Percentiles rank a stretch among this genome's conserved stretches.
phyloP scores from a whole-genome alignment of 1,284 basidiomycete species.

The Ustilago hordei region DNA sequence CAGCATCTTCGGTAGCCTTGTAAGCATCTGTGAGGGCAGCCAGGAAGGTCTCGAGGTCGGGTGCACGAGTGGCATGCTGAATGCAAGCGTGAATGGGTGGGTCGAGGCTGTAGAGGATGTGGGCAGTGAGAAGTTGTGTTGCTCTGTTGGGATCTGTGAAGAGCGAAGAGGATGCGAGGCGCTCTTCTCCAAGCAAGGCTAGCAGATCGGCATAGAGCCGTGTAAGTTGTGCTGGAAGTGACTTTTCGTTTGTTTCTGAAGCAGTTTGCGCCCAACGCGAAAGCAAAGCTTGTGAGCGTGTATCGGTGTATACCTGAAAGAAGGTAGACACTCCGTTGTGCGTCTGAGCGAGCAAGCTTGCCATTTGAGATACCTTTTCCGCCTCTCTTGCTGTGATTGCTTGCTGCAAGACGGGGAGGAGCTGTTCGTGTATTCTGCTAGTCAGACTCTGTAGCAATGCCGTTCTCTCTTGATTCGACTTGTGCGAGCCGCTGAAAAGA shows the following conservation, averaged over 20 bases:
- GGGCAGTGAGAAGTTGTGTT: constrained; percentile 30
- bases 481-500: constrained; percentile 39
- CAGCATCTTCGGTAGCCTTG: constrained; percentile 35
- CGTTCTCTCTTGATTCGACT: constrained; percentile 33
- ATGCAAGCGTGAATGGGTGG: constrained; percentile 34
- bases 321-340: constrained; percentile 27
- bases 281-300: constrained; percentile 29
- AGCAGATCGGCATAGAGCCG: constrained; percentile 36
- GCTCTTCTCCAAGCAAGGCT: constrained; percentile 52
- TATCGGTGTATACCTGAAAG: constrained; percentile 31
- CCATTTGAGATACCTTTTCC: constrained; percentile 9
- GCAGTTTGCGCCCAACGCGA: constrained; percentile 32
- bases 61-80: constrained; percentile 19
- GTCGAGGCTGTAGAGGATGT: constrained; percentile 32
- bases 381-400: constrained; percentile 30
- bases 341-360: constrained; percentile 31
- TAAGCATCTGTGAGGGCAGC: constrained; percentile 28
- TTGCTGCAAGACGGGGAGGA: constrained; percentile 25
- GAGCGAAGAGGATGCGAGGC: constrained; percentile 32
- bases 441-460: constrained; percentile 39
- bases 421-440: constrained; percentile 24
- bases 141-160: constrained; percentile 37
- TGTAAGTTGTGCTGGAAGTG: constrained; percentile 25
- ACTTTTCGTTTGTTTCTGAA: constrained; percentile 20
- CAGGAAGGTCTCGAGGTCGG: constrained; percentile 35